Conservation (phyloP, 805 yeast genomes). For the Scheffersomyces spartinae region DNA sequence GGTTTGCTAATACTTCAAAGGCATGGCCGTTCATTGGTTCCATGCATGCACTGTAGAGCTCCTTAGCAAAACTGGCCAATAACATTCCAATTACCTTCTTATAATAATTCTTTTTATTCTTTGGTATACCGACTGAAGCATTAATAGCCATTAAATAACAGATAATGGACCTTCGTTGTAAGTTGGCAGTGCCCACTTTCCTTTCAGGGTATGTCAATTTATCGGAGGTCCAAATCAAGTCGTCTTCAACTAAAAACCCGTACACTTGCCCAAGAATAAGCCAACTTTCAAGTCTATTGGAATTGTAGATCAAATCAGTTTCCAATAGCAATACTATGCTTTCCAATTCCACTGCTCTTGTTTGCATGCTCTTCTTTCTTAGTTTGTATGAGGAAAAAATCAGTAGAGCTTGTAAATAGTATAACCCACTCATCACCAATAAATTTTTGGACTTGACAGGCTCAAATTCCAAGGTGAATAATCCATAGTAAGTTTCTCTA, state of each 20-base stretch:
- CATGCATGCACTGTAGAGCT: conserved; percentile 46
- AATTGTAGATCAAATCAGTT: conserved; percentile 55
- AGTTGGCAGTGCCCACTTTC: conserved; percentile 45
- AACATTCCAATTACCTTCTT: conserved; percentile 30
- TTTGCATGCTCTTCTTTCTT: conserved; percentile 68
- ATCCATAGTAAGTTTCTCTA: conserved; percentile 42
- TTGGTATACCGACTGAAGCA: conserved; percentile 12
- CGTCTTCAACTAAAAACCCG: conserved; percentile 75
- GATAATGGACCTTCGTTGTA: conserved; percentile 59
- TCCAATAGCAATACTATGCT: conserved; percentile 55
- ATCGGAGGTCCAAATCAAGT: conserved; percentile 85
- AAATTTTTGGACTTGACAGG: conserved; percentile 16
- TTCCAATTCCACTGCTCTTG: conserved; percentile 72
- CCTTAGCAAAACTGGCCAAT: conserved; percentile 45
- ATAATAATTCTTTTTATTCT: conserved; percentile 8
- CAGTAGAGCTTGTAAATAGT: conserved; percentile 56
- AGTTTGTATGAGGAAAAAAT: conserved; percentile 57
- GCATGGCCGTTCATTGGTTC: conserved; percentile 57
- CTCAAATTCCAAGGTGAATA: conserved; percentile 16
- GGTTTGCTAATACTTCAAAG: conserved; percentile 30
- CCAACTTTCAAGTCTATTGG: conserved; percentile 79
- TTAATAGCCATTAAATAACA: conserved; percentile 69
- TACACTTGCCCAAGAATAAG: conserved; percentile 68
- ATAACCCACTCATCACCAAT: conserved; percentile 46
- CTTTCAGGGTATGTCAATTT: conserved; percentile 54